Evolutionary conservation across 768 basidiomycete genomes (phyloP).

Genomic region (Lactifluus piperatus): DNA sequence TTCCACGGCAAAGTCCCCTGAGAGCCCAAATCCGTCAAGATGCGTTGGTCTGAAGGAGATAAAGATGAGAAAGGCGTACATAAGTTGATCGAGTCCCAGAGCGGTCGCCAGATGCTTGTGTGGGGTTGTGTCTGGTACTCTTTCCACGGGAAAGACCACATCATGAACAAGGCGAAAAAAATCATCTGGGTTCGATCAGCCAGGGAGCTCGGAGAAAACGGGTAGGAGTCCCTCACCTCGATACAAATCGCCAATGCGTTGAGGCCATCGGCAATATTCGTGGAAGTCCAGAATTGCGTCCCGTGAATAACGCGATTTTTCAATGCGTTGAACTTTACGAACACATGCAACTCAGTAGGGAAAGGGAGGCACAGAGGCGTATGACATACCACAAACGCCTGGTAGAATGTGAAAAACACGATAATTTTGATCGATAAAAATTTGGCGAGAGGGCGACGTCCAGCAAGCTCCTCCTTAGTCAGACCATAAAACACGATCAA

Average conservation of each 20-base stretch:
- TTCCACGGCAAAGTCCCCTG: slow-evolving; percentile 61
- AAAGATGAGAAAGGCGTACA: slow-evolving; percentile 27
- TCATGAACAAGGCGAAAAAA: slow-evolving; percentile 66
- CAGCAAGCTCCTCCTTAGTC: slow-evolving; percentile 69
- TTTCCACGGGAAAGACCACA: slow-evolving; percentile 69
- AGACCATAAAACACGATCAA: slow-evolving; percentile 77
- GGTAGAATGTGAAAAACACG: slow-evolving; percentile 86
- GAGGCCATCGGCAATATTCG: slow-evolving; percentile 79
- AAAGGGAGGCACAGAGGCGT: not conserved
- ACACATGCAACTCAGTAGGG: not conserved
- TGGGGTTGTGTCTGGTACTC: slow-evolving; percentile 47
- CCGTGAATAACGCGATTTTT: slow-evolving; percentile 67
- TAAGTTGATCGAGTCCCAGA: slow-evolving; percentile 57
- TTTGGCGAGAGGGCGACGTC: slow-evolving; percentile 71
- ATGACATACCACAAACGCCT: slow-evolving; percentile 51
- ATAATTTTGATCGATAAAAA: slow-evolving; percentile 83
- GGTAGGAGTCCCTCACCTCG: slow-evolving; percentile 44
- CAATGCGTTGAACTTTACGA: slow-evolving; percentile 51
- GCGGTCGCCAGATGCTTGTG: slow-evolving; percentile 58
- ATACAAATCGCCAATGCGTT: slow-evolving; percentile 76
- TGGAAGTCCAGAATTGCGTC: slow-evolving; percentile 75
- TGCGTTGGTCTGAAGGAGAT: not conserved
- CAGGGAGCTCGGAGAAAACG: slow-evolving; percentile 1
- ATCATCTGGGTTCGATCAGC: slow-evolving; percentile 52
- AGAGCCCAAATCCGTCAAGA: not conserved